phyloP scores from a whole-genome alignment of 352 stramenopile genomes.

The Aphanomyces euteiches region DNA sequence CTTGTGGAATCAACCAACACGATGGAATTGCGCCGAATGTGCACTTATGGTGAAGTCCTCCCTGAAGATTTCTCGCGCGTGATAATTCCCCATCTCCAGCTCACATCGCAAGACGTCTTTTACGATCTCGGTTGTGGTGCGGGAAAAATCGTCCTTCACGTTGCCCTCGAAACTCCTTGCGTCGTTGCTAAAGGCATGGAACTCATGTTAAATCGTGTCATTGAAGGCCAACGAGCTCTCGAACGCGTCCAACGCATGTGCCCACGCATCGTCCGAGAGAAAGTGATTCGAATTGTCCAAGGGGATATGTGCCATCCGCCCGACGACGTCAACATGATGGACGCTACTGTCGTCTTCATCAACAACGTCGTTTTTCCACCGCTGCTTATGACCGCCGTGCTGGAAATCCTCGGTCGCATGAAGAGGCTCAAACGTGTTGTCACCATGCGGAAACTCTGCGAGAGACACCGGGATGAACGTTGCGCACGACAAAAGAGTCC shows the following conservation, averaged over 20 bases:
- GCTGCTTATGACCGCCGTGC: conserved; percentile 66
- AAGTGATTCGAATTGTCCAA: conserved; percentile 59
- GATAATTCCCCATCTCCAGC: conserved; percentile 61
- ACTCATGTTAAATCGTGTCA: conserved; percentile 80
- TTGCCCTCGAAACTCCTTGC: conserved; percentile 64
- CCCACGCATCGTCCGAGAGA: conserved; percentile 44
- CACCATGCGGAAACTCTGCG: conserved; percentile 75
- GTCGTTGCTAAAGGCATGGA: conserved; percentile 68
- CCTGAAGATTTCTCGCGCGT: conserved; percentile 56
- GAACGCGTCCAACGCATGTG: conserved; percentile 44
- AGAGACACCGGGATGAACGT: conserved; percentile 62
- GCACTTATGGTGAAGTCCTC: conserved; percentile 81
- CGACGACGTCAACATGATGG: conserved; percentile 47
- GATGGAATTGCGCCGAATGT: conserved; percentile 62
- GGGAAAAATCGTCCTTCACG: conserved; percentile 76
- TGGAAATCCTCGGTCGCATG: conserved; percentile 59
- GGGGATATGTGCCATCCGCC: conserved; percentile 71
- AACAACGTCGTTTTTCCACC: conserved; percentile 84
- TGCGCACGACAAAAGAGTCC: conserved; percentile 51
- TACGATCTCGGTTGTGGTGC: conserved; percentile 80
- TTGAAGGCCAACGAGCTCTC: conserved; percentile 53
- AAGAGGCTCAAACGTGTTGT: conserved; percentile 61
- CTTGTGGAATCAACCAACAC: conserved; percentile 65
- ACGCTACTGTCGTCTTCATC: conserved; percentile 82
- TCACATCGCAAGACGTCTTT: conserved; percentile 68